These are phyloP conservation scores for Priceomyces melissophilus DNA, from an alignment of 805 yeast genomes.

Conservation along the genomic window DNA sequence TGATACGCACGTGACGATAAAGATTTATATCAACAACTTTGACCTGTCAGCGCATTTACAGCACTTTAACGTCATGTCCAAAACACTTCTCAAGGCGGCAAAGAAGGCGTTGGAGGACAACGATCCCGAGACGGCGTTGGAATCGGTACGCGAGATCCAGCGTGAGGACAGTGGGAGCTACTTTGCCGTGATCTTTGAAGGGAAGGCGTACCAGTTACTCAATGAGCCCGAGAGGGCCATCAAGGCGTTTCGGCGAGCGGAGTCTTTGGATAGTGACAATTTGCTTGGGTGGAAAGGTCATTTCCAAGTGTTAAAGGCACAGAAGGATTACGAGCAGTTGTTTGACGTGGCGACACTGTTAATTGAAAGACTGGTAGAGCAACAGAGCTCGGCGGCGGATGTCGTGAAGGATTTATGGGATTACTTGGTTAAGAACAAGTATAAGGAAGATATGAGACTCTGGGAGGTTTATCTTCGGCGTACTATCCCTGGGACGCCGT, in stretches of 20 bases:
- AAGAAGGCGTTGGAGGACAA: slow-evolving; percentile 48
- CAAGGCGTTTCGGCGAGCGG: slow-evolving; percentile 47
- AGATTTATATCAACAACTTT: no score
- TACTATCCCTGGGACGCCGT: slow-evolving; percentile 53
- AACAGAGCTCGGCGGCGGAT: slow-evolving; percentile 48
- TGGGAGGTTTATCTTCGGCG: slow-evolving; percentile 47
- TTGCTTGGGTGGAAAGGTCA: slow-evolving; percentile 82
- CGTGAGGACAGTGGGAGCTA: slow-evolving; percentile 54
- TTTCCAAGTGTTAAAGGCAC: slow-evolving; percentile 40
- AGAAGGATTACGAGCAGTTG: slow-evolving; percentile 39
- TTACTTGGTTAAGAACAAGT: slow-evolving; percentile 38
- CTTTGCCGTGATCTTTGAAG: slow-evolving; percentile 67
- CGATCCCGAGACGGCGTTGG: slow-evolving; percentile 62
- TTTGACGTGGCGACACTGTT: slow-evolving; percentile 47
- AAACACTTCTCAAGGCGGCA: slow-evolving; percentile 34
- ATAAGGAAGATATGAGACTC: slow-evolving; percentile 26
- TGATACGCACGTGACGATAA: no score
- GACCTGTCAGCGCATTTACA: not conserved
- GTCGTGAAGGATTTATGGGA: slow-evolving; percentile 44
- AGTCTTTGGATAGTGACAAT: slow-evolving; percentile 47
- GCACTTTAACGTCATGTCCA: slow-evolving; percentile 11
- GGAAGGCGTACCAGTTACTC: slow-evolving; percentile 59
- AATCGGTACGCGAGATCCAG: slow-evolving; percentile 52
- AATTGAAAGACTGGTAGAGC: slow-evolving; percentile 35
- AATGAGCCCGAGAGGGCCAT: slow-evolving; percentile 38